Base-by-base conservation (phyloP, 2,329 filamentous ascomycete genomes). In the Xylariaceae sp. region DNA sequence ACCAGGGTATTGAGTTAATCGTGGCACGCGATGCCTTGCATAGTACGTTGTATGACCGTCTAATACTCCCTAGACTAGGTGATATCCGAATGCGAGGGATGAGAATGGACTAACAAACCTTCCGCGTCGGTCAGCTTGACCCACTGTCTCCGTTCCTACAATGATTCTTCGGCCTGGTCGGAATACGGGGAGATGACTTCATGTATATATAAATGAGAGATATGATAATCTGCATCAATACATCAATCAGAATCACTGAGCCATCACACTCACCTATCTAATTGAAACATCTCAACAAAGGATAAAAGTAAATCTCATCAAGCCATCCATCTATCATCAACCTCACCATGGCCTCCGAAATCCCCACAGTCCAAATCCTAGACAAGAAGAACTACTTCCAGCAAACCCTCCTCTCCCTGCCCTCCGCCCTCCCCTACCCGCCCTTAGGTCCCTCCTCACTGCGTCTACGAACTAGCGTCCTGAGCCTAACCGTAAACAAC, bases 401-500 rank as follows among this genome's bases (percentile, higher is more conserved):
- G 33, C 70, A 71, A 48, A 53, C 64, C 12, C 53, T 72, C 1
- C 61, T 72, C 14, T 16, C 65, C 1, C 53, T 71, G 5, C 70
- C 69, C 12, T 16, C 47, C 21, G 65, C 58, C 5, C 39, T 70
- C 2, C 65, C 69, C 16, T 65, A 68, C 24, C 61, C 66, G 1
- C 53, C 68, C 0, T 55, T 74, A 0, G 58, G 51, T 2, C 53
- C 66, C 2, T 72, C 69, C 3, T 73, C 71, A 9, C 56, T 76
- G 12, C 68, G 69, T 16, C 56, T 71, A 5, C 67, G 66, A 21
- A 70, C 71, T 3, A 44, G 60, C 7, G 62, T 73, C 2, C 41
- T 75, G 8, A 61, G 63, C 19, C 64, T 75, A 1, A 72, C 73
- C 1, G 59, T 67, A 31, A 76, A 74, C 64, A 75, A 74, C 60